Base-by-base conservation (phyloP, 2,329 filamentous ascomycete genomes). In the Cercospora janseana region DNA sequence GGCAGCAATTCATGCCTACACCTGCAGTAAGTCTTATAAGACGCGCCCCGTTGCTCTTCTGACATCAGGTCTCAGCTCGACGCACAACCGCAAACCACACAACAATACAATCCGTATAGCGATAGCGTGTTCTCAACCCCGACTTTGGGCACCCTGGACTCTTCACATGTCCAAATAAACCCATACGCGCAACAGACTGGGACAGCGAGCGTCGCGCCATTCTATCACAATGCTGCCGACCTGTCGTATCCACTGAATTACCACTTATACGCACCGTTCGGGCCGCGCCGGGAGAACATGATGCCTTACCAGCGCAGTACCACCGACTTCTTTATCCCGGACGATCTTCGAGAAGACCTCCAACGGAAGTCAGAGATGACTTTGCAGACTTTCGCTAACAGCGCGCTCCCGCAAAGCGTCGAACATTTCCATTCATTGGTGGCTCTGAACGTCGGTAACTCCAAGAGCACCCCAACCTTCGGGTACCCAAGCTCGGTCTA, bases 401-500 rank as follows among this genome's bases (percentile, higher is more conserved):
- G 65, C 57, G 83, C 88, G 51, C 75, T 94, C 6, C 88, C 89
- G 4, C 79, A 82, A 52, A 75, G 76, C 26, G 79, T 97, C 46
- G 89, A 95, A 63, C 85, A 90, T 62, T 97, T 93, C 66, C 91
- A 97, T 69, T 94, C 90, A 3, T 78, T 98, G 8, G 90, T 96
- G 6, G 88, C 92, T 3, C 75, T 98, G 34, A 91, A 97, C 68
- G 87, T 85, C 6, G 86, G 79, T 42, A 83, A 88, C 54, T 82
- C 90, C 58, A 91, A 89, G 67, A 89, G 85, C 59, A 80, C 84
- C 3, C 79, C 81, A 9, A 81, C 87, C 12, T 96, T 96, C 69
- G 89, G 90, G 21, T 95, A 89, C 63, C 82, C 86, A 4, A 95
- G 86, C 61, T 97, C 91, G 89, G 82, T 95, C 0, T 98, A 96